Conservation (phyloP, 441 rosid species). For the Erodium texanum region DNA sequence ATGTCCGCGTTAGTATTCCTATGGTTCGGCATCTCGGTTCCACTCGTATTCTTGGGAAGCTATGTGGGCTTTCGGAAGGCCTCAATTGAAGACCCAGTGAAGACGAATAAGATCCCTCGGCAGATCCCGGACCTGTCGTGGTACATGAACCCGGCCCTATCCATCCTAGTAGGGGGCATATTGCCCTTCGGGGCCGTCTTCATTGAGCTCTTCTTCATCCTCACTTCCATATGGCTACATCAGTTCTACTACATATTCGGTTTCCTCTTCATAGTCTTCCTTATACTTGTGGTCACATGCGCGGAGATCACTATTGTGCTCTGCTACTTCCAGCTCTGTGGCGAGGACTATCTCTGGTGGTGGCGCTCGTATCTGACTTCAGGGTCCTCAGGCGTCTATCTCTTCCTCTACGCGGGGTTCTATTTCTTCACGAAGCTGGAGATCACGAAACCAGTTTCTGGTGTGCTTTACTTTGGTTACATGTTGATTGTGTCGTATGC, state of each 20-base stretch:
- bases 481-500: conserved; percentile 72
- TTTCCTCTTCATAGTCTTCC: conserved; percentile 75
- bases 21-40: conserved; percentile 98
- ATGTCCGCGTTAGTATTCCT: conserved; percentile 71
- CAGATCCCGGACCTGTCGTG: conserved; percentile 75
- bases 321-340: conserved; percentile 89
- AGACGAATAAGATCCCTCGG: conserved; percentile 81
- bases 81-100: conserved; percentile 62
- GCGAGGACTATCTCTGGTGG: conserved; percentile 96
- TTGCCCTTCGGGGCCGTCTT: conserved; percentile 90
- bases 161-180: conserved; percentile 79
- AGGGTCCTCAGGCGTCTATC: conserved; percentile 78
- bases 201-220: conserved; percentile 83
- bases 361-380: conserved; percentile 92
- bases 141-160: conserved; percentile 82
- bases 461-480: conserved; percentile 76
- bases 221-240: conserved; percentile 82
- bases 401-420: conserved; percentile 75
- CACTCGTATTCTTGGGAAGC: conserved; percentile 68
- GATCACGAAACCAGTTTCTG: conserved; percentile 77
- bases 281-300: conserved; percentile 69
- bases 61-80: conserved; percentile 72
- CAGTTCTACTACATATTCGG: conserved; percentile 96
- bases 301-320: conserved; percentile 87
- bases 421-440: conserved; percentile 91